These are phyloP conservation scores for Lactarius sanguifluus DNA, from an alignment of 768 basidiomycete species.

Conservation along the genomic window DNA sequence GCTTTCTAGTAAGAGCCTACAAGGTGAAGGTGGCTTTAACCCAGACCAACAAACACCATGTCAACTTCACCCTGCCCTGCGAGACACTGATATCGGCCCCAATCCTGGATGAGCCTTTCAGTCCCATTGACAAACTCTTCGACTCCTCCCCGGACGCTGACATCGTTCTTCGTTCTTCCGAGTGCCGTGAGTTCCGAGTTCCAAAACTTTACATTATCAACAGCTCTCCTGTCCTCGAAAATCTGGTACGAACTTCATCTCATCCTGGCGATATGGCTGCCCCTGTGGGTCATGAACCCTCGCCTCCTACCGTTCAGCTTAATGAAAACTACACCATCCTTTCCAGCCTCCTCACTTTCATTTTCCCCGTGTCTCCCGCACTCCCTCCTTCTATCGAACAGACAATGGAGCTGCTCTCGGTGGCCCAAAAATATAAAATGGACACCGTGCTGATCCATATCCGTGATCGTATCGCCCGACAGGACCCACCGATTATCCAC, in stretches of 20 bases:
- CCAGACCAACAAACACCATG: background rate
- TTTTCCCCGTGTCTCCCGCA: background rate
- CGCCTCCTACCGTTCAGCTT: background rate
- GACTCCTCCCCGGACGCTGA: background rate
- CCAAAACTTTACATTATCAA: slow-evolving; percentile 3
- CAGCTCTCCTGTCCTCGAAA: slow-evolving; percentile 15
- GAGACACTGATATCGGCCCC: background rate
- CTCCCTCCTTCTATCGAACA: slow-evolving; percentile 1
- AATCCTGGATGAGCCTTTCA: background rate
- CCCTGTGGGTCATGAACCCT: background rate
- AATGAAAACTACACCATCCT: background rate
- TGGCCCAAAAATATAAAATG: slow-evolving; percentile 9
- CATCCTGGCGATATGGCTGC: background rate
- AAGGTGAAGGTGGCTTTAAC: background rate
- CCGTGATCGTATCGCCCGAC: background rate
- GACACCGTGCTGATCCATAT: slow-evolving; percentile 1
- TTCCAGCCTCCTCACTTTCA: background rate
- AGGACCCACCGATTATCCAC: background rate
- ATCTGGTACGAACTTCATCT: background rate
- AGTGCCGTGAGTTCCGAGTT: background rate
- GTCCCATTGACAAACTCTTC: background rate
- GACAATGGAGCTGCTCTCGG: background rate
- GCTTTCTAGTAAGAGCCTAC: background rate
- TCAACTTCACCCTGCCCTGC: background rate
- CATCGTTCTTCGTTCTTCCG: background rate